Base-by-base conservation (phyloP, 2,329 filamentous ascomycete species). In the Fusarium sp. region DNA sequence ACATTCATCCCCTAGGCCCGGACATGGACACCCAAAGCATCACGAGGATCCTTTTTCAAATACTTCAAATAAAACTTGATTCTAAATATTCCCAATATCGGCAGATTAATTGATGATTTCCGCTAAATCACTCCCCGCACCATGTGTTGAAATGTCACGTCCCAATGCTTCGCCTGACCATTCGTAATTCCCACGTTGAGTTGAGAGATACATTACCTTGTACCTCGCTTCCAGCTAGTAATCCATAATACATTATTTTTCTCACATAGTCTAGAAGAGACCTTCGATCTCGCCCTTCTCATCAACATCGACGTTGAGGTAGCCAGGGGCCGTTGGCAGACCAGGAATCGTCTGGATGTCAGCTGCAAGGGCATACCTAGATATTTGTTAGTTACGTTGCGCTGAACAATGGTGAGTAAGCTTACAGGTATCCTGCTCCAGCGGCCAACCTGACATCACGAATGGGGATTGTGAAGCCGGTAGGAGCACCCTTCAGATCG, bases 261-360 rank as follows among this genome's bases (percentile, higher is more conserved):
- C 30, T 22, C 33, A 19, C 19, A 39, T 37, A 23, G 11, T 54
- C 70, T 93, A 99, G 80, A 98, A 99, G 57, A 99, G 86, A 7
- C 96, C 92, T 60, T 93, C 89, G 69, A 95, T 93, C 81, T 95
- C 92, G 55, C 92, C 92, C n/a, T 91, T 94, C 82, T 94, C 91
- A 73, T 95, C 90, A 37, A 91, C 90, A 71, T 97, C 95, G 45
- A 97, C 94, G 75, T 97, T 97, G 65, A 98, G 84, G 77, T 98
- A 98, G 13, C 96, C 96, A 10, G 95, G 96, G 20, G 95, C 95
- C 10, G 96, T 98, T 11, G 95, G 95, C 68, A 99, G 84, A 65
- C 96, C 96, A 15, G 96, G 96, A 68, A 99, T 99, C 2, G 96
- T 99, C 84, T 98, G 96, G 71, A 99, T 98, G 76, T 99, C 96